Conservation (phyloP, 1,284 basidiomycete species). For the Rhodotorula sp. region DNA sequence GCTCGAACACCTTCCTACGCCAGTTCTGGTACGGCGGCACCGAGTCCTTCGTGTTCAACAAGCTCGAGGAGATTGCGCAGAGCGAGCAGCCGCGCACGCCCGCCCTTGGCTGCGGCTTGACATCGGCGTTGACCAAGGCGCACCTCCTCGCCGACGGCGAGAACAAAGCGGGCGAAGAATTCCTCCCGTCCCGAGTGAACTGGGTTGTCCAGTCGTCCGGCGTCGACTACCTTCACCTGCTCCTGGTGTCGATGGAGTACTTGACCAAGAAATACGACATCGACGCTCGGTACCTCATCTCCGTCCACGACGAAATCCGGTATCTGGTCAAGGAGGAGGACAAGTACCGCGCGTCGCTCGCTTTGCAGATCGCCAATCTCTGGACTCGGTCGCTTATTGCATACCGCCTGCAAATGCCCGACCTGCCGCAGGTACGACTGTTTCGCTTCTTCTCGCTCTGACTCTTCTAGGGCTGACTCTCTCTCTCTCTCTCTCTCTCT, state of each 20-base stretch:
- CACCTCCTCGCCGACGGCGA: conserved; percentile 65
- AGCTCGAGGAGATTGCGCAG: conserved; percentile 90
- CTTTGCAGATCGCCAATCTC: conserved; percentile 90
- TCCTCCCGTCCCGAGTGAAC: conserved; percentile 95
- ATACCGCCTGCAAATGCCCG: conserved; percentile 89
- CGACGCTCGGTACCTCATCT: conserved; percentile 88
- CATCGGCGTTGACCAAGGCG: conserved; percentile 82
- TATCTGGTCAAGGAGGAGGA: conserved; percentile 89
- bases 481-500: too few relatives aligned
- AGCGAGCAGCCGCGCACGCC: conserved; percentile 86
- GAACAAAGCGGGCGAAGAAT: conserved; percentile 70
- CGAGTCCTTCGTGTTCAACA: conserved; percentile 99
- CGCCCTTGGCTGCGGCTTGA: conserved; percentile 90
- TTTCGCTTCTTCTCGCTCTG: conserved; percentile 49
- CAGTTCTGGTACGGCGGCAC: conserved; percentile 97
- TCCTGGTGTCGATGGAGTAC: conserved; percentile 93
- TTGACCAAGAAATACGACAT: conserved; percentile 79
- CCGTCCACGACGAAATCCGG: conserved; percentile 94
- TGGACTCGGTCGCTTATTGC: conserved; percentile 95
- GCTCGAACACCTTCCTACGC: conserved; percentile 45
- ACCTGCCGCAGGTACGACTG: conserved; percentile 72
- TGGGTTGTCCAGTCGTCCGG: conserved; percentile 99
- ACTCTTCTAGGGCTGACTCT: not conserved
- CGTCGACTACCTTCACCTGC: conserved; percentile 94
- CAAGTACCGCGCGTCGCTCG: conserved; percentile 81